phyloP scores from a whole-genome alignment of 768 basidiomycete species.

The Kondoa subrosea region DNA sequence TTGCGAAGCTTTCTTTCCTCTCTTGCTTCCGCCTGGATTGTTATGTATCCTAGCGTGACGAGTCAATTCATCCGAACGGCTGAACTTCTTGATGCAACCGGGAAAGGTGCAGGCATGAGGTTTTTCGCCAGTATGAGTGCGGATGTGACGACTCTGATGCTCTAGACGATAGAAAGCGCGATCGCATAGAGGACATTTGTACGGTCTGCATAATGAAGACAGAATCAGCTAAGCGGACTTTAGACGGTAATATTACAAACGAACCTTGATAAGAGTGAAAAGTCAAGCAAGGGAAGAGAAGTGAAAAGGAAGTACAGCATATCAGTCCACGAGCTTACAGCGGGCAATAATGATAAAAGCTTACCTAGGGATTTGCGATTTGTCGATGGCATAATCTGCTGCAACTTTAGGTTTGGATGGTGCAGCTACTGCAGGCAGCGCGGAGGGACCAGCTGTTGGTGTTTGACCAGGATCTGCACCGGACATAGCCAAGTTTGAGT shows the following conservation, averaged over 20 bases:
- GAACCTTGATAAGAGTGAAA: background rate
- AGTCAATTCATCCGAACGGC: conserved; percentile 93
- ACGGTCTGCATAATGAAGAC: conserved; percentile 39
- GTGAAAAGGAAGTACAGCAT: background rate
- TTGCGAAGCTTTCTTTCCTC: conserved; percentile 15
- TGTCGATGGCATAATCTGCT: conserved; percentile 30
- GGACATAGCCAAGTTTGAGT: no score
- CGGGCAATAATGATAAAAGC: background rate
- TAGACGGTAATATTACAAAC: no score
- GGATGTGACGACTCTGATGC: conserved; percentile 93
- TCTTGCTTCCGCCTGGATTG: conserved; percentile 14
- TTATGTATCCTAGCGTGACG: conserved; percentile 81
- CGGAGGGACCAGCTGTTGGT: background rate
- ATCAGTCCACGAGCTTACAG: background rate
- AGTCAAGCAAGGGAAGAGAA: background rate
- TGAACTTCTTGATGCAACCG: conserved; percentile 95
- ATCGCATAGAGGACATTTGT: conserved; percentile 92
- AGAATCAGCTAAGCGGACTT: background rate
- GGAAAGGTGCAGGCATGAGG: conserved; percentile 83
- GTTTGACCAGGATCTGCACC: background rate
- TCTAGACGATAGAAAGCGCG: conserved; percentile 92
- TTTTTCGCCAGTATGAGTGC: conserved; percentile 96
- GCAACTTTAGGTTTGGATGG: background rate
- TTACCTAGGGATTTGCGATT: conserved; percentile 40
- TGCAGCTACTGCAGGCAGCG: background rate